Conservation (phyloP, 768 basidiomycete genomes). For the Fomitopsis serialis region DNA sequence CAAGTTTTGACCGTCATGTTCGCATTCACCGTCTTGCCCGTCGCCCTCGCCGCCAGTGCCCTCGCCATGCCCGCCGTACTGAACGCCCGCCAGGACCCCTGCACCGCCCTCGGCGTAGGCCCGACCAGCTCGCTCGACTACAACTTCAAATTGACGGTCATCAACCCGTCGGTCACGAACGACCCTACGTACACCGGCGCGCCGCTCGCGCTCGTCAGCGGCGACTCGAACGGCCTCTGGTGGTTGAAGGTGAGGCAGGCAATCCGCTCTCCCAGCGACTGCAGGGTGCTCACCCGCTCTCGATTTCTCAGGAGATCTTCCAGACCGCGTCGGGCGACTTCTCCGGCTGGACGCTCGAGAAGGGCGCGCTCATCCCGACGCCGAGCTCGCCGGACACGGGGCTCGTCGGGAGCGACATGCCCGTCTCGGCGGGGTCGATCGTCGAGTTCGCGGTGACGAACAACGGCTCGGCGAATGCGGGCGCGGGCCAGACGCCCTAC, state of each 20-base stretch:
- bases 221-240: background rate
- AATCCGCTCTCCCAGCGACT: no score
- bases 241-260: no score
- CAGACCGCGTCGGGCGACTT: slow-evolving; percentile 28
- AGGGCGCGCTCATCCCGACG: slow-evolving; percentile 32
- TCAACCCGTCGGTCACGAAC: background rate
- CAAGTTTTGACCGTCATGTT: background rate
- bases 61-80: background rate
- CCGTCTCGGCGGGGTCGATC: background rate
- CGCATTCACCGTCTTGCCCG: background rate
- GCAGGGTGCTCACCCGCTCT: no score
- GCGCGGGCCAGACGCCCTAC: background rate
- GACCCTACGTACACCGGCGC: background rate
- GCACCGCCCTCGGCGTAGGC: background rate
- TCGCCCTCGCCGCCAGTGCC: background rate
- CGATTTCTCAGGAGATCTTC: background rate
- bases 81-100: background rate
- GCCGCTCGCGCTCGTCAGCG: background rate
- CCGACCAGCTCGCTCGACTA: background rate
- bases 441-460: background rate
- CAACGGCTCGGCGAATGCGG: background rate
- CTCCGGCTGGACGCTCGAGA: slow-evolving; percentile 32
- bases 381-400: slow-evolving; percentile 10
- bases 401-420: background rate
- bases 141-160: background rate